Conservation (phyloP, 768 basidiomycete genomes). For the Pisolithus marmoratus region DNA sequence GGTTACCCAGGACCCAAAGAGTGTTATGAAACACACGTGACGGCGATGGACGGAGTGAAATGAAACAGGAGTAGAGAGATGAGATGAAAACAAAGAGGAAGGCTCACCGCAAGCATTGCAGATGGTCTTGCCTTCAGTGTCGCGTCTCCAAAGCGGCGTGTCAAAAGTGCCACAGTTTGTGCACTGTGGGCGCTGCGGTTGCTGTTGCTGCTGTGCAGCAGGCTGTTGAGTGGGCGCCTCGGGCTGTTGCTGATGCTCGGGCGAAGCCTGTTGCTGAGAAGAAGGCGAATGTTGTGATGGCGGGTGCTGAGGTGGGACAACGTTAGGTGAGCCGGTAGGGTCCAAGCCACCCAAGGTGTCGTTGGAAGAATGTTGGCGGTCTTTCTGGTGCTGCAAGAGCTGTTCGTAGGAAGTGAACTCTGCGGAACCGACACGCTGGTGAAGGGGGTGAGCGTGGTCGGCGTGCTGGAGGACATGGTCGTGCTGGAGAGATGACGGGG, state of each 20-base stretch:
- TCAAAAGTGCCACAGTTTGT: constrained; percentile 72
- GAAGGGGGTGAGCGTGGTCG: constrained; percentile 21
- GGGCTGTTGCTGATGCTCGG: constrained; percentile 23
- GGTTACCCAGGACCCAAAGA: constrained; percentile 30
- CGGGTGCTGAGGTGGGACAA: constrained; percentile 11
- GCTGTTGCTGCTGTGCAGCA: constrained; percentile 20
- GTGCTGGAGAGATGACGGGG: constrained; percentile 13
- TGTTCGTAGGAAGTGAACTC: constrained; percentile 29
- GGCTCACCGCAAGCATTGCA: constrained; percentile 89
- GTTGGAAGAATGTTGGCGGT: constrained; percentile 20
- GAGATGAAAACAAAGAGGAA: constrained; percentile 26
- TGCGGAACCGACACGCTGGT: constrained; percentile 23
- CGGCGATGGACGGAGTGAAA: constrained; percentile 14
- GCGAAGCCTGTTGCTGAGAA: constrained; percentile 9
- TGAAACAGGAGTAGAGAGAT: constrained; percentile 28
- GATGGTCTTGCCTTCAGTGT: constrained; percentile 73
- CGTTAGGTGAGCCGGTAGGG: neutral
- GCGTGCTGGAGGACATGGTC: constrained; percentile 12
- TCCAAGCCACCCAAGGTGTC: constrained; percentile 4
- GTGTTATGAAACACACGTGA: constrained; percentile 34
- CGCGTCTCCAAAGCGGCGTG: constrained; percentile 83
- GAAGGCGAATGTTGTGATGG: constrained; percentile 5
- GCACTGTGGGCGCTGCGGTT: constrained; percentile 40
- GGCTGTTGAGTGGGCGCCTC: constrained; percentile 19
- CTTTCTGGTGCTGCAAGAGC: constrained; percentile 25